phyloP scores from a whole-genome alignment of 1,139 yeast genomes.

The Hanseniaspora uvarum region DNA sequence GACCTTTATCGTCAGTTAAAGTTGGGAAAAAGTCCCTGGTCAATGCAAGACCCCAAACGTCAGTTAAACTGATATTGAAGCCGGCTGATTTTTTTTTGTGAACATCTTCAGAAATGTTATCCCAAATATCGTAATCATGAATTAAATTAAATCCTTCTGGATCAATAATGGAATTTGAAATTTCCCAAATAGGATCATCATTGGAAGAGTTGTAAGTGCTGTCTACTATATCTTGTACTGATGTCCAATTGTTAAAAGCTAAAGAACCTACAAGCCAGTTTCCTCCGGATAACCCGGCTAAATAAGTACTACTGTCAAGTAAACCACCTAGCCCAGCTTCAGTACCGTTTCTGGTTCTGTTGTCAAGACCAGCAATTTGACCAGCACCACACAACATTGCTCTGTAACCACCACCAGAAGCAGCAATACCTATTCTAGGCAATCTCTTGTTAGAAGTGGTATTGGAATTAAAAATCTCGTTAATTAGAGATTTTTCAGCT shows the following conservation, averaged over 20 bases:
- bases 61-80: constrained; percentile 68
- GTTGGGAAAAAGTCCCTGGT: constrained; percentile 49
- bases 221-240: constrained; percentile 42
- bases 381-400: constrained; percentile 88
- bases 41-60: constrained; percentile 84
- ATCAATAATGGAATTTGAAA: constrained; percentile 42
- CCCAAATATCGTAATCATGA: constrained; percentile 44
- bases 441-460: constrained; percentile 17
- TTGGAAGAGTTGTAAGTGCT: constrained; percentile 30
- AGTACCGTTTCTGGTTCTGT: constrained; percentile 49
- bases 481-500: constrained; percentile 32
- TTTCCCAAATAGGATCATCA: constrained; percentile 53
- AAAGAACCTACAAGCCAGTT: constrained; percentile 47
- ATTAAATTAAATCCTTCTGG: constrained; percentile 59
- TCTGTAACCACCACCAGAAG: constrained; percentile 86
- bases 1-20: constrained; percentile 30
- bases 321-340: constrained; percentile 68
- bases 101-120: constrained; percentile 32
- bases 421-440: constrained; percentile 52
- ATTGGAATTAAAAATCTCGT: constrained; percentile 33
- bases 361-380: constrained; percentile 64
- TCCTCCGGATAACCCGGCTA: constrained; percentile 48
- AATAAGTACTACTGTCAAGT: constrained; percentile 58
- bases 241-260: constrained; percentile 60
- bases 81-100: constrained; percentile 64